A percentile compares a stretch with the other conserved stretches of the same genome.
Evolutionary conservation across 176 grass and related monocot genomes (phyloP).

Genomic region (Saccharum officinarum): DNA sequence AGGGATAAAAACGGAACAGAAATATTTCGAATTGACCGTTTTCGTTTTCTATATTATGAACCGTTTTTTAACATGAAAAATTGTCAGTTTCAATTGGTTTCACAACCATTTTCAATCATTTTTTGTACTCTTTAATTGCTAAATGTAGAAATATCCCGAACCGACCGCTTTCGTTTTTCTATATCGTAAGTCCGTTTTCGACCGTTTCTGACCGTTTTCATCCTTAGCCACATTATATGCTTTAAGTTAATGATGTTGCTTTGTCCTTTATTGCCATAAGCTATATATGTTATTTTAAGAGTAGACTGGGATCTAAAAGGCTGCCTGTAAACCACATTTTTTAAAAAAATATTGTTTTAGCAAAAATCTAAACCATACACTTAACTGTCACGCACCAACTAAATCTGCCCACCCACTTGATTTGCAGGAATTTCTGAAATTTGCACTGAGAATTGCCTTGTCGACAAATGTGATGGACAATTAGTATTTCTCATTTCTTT

Average conservation of each 20-base stretch:
- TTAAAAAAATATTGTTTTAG: not conserved
- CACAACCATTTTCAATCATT: too few relatives aligned
- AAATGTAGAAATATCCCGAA: too few relatives aligned
- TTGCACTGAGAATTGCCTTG: not conserved
- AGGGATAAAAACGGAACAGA: too few relatives aligned
- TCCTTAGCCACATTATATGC: not conserved
- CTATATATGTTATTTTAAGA: not conserved
- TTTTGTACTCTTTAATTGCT: too few relatives aligned
- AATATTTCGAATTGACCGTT: too few relatives aligned
- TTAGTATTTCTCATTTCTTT: not conserved
- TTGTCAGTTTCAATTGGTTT: too few relatives aligned
- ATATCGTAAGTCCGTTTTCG: too few relatives aligned
- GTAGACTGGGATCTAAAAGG: not conserved
- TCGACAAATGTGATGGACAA: too few relatives aligned
- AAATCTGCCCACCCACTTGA: not conserved
- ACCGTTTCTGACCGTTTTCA: too few relatives aligned
- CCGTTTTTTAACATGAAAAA: too few relatives aligned
- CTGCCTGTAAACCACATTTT: not conserved
- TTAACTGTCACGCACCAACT: slow-evolving; percentile 2
- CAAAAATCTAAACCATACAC: not conserved
- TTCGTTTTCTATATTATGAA: too few relatives aligned
- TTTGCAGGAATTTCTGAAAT: not conserved
- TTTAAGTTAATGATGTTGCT: not conserved
- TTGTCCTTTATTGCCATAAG: not conserved
- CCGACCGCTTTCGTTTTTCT: too few relatives aligned